A percentile compares a stretch with the other conserved stretches of the same genome.
These are phyloP conservation scores for Rhynchosporium agropyri DNA, from an alignment of 2,329 filamentous ascomycete genomes.

Conservation along the genomic window DNA sequence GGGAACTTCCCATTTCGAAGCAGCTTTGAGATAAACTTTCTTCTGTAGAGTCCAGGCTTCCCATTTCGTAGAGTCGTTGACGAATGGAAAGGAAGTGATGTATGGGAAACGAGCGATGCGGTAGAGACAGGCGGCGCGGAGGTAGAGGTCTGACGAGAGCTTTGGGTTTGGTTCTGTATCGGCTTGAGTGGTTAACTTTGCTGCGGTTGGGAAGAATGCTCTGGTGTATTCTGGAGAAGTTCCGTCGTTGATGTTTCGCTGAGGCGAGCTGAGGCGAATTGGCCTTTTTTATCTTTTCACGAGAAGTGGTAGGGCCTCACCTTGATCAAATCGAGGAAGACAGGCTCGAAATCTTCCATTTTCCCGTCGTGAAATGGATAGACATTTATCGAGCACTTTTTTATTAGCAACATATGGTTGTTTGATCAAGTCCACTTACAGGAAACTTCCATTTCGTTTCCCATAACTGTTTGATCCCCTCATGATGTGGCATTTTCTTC, in stretches of 20 bases:
- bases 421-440: slow-evolving; percentile 46
- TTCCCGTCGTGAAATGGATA: slow-evolving; percentile 76
- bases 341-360: slow-evolving; percentile 68
- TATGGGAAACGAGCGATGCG: slow-evolving; percentile 73
- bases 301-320: slow-evolving; percentile 40
- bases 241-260: slow-evolving; percentile 64
- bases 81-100: slow-evolving; percentile 46
- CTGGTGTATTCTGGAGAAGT: slow-evolving; percentile 67
- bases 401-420: neutral
- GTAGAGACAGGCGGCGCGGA: slow-evolving; percentile 73
- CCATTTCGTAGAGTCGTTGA: slow-evolving; percentile 54
- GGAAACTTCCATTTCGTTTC: slow-evolving; percentile 76
- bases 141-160: slow-evolving; percentile 63
- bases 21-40: slow-evolving; percentile 61
- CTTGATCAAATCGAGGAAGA: slow-evolving; percentile 65
- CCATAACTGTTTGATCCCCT: slow-evolving; percentile 63
- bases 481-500: slow-evolving; percentile 33
- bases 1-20: slow-evolving; percentile 55
- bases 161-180: slow-evolving; percentile 53
- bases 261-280: slow-evolving; percentile 37
- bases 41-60: slow-evolving; percentile 69
- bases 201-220: slow-evolving; percentile 63
- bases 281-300: too few species aligned
- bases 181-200: slow-evolving; percentile 56
- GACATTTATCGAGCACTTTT: slow-evolving; percentile 59